phyloP scores from a whole-genome alignment of 805 yeast genomes.

The Myxozyma vanderwaltii region DNA sequence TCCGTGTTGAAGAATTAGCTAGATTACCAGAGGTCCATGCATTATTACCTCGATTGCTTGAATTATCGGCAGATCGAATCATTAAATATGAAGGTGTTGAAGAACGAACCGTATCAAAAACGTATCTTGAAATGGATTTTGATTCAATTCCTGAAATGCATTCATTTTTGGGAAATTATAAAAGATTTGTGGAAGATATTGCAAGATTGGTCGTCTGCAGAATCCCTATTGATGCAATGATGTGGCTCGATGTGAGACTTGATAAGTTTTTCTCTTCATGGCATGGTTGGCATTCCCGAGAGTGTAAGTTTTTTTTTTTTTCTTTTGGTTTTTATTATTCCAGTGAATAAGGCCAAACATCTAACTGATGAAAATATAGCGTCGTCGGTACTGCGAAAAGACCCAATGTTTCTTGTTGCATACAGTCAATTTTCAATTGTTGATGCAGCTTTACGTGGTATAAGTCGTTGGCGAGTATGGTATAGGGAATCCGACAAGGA shows the following conservation, averaged over 20 bases:
- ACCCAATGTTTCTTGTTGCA: slow-evolving; percentile 69
- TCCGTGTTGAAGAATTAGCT: slow-evolving; percentile 73
- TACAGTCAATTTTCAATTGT: slow-evolving; percentile 81
- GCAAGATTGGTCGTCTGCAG: slow-evolving; percentile 86
- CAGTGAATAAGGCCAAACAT: too few species aligned
- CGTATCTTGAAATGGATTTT: slow-evolving; percentile 79
- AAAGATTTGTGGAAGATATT: slow-evolving; percentile 85
- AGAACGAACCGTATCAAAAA: slow-evolving; percentile 58
- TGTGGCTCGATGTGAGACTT: slow-evolving; percentile 77
- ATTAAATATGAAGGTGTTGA: slow-evolving; percentile 70
- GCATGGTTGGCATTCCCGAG: slow-evolving; percentile 48
- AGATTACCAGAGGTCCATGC: slow-evolving; percentile 47
- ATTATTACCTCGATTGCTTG: slow-evolving; percentile 67
- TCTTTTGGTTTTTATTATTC: background rate
- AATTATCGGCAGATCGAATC: slow-evolving; percentile 74
- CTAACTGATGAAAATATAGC: slow-evolving; percentile 13
- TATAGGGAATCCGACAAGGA: slow-evolving; percentile 62
- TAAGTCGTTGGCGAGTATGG: slow-evolving; percentile 95
- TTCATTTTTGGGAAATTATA: slow-evolving; percentile 75
- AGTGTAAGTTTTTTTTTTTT: slow-evolving; percentile 5
- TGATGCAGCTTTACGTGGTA: slow-evolving; percentile 88
- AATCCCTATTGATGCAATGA: slow-evolving; percentile 75
- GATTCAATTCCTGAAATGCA: slow-evolving; percentile 80
- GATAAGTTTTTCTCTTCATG: slow-evolving; percentile 59
- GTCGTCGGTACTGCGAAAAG: slow-evolving; percentile 43